phyloP scores from a whole-genome alignment of 768 basidiomycete species.

The Tylopilus sp. region DNA sequence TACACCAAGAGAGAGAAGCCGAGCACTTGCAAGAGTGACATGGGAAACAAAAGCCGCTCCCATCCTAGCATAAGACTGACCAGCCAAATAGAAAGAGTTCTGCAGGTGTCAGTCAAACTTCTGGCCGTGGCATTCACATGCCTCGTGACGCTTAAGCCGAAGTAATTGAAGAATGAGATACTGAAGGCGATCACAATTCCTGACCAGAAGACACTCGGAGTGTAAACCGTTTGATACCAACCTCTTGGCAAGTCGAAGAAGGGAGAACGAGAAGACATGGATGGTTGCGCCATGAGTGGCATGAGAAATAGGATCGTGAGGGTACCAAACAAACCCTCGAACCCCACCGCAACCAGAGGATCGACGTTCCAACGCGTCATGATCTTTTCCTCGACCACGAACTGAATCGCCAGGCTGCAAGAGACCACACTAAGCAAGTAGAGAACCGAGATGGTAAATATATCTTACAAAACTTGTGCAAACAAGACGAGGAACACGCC shows the following conservation, averaged over 20 bases:
- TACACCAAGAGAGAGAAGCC: conserved; percentile 91
- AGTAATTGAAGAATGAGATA: conserved; percentile 85
- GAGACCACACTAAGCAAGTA: not conserved
- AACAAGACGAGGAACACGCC: conserved; percentile 91
- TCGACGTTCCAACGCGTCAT: conserved; percentile 82
- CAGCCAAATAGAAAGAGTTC: conserved; percentile 95
- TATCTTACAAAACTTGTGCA: conserved; percentile 86
- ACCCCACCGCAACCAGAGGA: conserved; percentile 91
- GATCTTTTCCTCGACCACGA: conserved; percentile 96
- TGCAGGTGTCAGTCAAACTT: conserved; percentile 89
- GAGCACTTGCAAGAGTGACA: conserved; percentile 74
- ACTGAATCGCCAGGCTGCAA: conserved; percentile 81
- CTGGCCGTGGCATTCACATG: conserved; percentile 92
- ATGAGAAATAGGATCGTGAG: conserved; percentile 74
- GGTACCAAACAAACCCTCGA: conserved; percentile 89
- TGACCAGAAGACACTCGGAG: conserved; percentile 65
- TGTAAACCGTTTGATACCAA: conserved; percentile 83
- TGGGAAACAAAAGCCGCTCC: conserved; percentile 82
- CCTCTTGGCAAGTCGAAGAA: conserved; percentile 90
- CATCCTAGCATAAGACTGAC: conserved; percentile 86
- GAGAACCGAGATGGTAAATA: not conserved
- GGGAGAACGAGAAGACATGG: conserved; percentile 56
- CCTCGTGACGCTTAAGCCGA: conserved; percentile 88
- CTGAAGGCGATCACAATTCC: conserved; percentile 69
- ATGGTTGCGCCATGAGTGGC: conserved; percentile 74